A percentile compares a stretch with the other conserved stretches of the same genome.
These are phyloP conservation scores for Paramecium primaurelia DNA, from an alignment of 73 alveolate species.

Conservation along the genomic window DNA sequence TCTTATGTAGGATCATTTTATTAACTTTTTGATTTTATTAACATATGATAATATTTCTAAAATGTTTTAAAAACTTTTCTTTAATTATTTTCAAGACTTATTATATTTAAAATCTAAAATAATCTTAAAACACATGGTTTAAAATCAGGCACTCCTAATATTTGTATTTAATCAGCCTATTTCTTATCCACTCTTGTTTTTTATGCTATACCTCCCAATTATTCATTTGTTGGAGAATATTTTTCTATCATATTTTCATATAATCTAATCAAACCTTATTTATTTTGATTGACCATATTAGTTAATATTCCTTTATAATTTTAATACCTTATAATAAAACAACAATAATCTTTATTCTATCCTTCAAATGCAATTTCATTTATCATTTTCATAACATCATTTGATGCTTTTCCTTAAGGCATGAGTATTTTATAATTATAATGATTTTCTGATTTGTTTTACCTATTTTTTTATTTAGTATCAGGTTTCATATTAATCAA, in stretches of 20 bases:
- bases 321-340: background rate
- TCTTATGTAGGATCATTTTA: background rate
- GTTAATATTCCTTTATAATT: background rate
- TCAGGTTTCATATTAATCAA: background rate
- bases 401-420: slow-evolving; percentile 7
- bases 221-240: background rate
- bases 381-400: background rate
- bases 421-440: background rate
- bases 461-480: background rate
- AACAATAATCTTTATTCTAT: background rate
- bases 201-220: background rate
- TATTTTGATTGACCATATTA: background rate
- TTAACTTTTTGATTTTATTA: background rate
- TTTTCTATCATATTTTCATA: slow-evolving; percentile 9
- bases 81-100: background rate
- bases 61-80: background rate
- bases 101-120: background rate
- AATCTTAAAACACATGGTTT: background rate
- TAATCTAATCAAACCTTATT: background rate
- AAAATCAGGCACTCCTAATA: background rate
- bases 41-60: background rate
- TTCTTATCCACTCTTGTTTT: background rate
- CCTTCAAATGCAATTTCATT: background rate
- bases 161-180: background rate
- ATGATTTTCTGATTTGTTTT: background rate